Percentiles rank a stretch among this genome's conserved stretches.
These are phyloP conservation scores for Stenocarpella maydis DNA, from an alignment of 2,329 filamentous ascomycete species.

Conservation along the genomic window DNA sequence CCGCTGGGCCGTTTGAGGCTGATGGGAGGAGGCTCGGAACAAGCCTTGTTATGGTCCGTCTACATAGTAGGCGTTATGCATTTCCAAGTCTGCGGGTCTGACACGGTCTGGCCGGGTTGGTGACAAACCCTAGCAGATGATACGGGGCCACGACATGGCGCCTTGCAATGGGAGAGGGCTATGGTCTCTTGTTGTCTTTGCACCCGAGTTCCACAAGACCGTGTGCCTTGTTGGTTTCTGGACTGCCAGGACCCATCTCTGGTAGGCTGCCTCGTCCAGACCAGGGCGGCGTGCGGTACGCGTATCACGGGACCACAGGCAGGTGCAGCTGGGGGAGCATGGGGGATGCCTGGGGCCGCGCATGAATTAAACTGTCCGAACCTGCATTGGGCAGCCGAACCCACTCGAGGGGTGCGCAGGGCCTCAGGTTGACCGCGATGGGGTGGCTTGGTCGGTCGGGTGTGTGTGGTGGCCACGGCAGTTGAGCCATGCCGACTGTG, in stretches of 20 bases:
- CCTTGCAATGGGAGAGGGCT: no score
- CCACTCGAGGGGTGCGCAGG: neutral
- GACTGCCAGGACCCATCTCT: neutral
- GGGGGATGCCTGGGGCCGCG: slow-evolving; percentile 2
- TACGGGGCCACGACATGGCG: no score
- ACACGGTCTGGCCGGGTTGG: neutral
- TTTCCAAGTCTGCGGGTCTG: neutral
- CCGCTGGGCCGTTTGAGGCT: neutral
- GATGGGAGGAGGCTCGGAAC: slow-evolving; percentile 1
- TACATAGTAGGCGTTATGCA: slow-evolving; percentile 21
- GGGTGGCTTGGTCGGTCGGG: neutral
- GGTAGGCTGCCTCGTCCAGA: neutral
- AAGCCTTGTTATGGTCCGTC: neutral
- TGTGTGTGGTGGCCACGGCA: slow-evolving; percentile 19
- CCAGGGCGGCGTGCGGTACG: neutral
- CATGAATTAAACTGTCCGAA: slow-evolving; percentile 25
- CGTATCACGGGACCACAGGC: slow-evolving; percentile 18
- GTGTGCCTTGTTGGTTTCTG: neutral
- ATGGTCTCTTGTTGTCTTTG: neutral
- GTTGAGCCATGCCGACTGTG: slow-evolving; percentile 8
- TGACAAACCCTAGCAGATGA: neutral
- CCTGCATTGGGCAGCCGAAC: slow-evolving; percentile 1
- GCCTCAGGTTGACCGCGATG: neutral
- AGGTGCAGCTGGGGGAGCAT: slow-evolving; percentile 14
- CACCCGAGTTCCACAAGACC: neutral